phyloP scores from a whole-genome alignment of 1,284 basidiomycete species.

The Leccinum fallax region DNA sequence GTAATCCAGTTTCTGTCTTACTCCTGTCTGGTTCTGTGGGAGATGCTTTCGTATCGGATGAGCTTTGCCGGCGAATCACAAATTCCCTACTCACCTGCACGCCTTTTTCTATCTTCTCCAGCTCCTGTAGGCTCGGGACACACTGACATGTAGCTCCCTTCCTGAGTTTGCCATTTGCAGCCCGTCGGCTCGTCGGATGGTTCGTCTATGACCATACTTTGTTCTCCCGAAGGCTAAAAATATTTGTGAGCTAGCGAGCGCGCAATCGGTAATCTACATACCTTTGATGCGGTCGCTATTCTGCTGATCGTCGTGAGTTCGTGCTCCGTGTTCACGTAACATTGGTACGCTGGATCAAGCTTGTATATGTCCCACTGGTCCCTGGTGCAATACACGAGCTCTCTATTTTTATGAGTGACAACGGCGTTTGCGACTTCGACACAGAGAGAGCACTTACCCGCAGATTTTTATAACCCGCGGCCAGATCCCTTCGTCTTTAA shows the following conservation, averaged over 20 bases:
- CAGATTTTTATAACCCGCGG: background rate
- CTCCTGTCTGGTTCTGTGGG: background rate
- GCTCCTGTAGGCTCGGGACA: background rate
- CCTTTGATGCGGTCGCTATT: background rate
- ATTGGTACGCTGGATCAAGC: conserved; percentile 1
- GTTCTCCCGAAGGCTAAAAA: background rate
- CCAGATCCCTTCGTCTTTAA: background rate
- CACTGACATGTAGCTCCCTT: background rate
- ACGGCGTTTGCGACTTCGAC: background rate
- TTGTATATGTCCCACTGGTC: conserved; percentile 12
- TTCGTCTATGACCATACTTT: background rate
- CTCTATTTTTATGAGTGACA: background rate
- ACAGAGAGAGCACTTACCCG: background rate
- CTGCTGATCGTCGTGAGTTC: background rate
- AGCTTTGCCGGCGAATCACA: background rate
- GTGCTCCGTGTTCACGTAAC: background rate
- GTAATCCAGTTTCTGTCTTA: background rate
- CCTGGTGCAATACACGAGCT: conserved; percentile 2
- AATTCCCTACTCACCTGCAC: background rate
- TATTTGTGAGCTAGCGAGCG: background rate
- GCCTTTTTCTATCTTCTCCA: background rate
- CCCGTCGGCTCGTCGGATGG: background rate
- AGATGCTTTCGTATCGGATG: background rate
- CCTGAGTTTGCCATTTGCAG: background rate
- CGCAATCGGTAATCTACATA: background rate